phyloP scores from a whole-genome alignment of 768 basidiomycete species.

The Neoboletus magnificus region DNA sequence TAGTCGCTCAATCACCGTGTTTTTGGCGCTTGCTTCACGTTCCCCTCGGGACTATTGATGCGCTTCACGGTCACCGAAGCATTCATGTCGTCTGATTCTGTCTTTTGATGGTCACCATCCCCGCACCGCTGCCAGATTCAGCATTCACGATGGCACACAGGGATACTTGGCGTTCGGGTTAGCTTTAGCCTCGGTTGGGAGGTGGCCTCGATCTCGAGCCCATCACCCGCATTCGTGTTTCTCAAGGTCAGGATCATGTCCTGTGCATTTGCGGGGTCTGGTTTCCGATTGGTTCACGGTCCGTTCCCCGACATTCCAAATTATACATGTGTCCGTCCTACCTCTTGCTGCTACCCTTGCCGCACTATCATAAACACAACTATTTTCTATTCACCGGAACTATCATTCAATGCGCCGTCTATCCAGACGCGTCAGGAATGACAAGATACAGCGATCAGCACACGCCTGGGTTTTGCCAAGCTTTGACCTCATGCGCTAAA shows the following conservation, averaged over 20 bases:
- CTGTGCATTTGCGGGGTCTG: no score
- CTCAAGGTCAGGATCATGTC: neutral
- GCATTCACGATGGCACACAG: conserved; percentile 34
- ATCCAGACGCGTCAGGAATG: neutral
- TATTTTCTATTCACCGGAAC: neutral
- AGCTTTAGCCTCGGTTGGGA: conserved; percentile 25
- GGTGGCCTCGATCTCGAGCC: conserved; percentile 57
- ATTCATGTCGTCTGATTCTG: no score
- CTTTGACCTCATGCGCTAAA: conserved; percentile 63
- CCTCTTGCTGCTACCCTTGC: neutral
- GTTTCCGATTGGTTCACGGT: neutral
- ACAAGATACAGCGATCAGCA: neutral
- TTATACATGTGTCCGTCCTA: neutral
- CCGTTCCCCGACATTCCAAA: neutral
- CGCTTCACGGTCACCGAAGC: no score
- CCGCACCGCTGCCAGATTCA: no score
- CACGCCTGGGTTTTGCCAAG: neutral
- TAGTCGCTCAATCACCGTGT: neutral
- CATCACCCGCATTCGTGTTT: conserved; percentile 46
- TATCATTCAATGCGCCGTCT: neutral
- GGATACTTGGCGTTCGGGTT: conserved; percentile 46
- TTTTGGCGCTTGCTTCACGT: no score
- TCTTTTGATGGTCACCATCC: no score
- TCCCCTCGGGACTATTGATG: no score
- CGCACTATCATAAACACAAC: neutral